Evolutionary conservation across 495 filamentous ascomycete species (phyloP).

Genomic region (Neurospora sp.): DNA sequence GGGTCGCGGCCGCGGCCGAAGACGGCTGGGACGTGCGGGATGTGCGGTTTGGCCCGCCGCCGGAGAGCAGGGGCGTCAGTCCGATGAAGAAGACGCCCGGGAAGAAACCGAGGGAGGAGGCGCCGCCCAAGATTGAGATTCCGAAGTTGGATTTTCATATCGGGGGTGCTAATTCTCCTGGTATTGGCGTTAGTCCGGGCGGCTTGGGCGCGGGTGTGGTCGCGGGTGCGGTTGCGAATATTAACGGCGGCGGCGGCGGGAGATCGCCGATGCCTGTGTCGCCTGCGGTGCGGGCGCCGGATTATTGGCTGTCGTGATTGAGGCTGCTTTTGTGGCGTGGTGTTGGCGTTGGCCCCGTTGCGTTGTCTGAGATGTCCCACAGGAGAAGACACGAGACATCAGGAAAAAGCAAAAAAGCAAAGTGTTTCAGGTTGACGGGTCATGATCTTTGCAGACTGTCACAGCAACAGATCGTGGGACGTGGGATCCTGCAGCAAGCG

Average conservation of each 20-base stretch:
- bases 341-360: not conserved
- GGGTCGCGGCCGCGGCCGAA: constrained; percentile 76
- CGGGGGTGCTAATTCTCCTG: constrained; percentile 6
- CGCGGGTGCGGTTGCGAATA: constrained; percentile 3
- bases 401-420: not conserved
- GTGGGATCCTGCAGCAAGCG: not conserved
- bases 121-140: constrained; percentile 47
- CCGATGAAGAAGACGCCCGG: constrained; percentile 34
- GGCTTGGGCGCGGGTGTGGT: constrained; percentile 2
- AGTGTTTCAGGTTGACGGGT: not conserved
- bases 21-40: constrained; percentile 77
- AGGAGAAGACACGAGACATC: not conserved
- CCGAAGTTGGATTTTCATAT: constrained; percentile 39
- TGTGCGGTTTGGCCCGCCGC: constrained; percentile 63
- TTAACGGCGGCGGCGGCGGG: not conserved
- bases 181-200: constrained; percentile 7
- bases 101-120: constrained; percentile 27
- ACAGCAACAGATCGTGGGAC: not conserved
- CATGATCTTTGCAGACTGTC: not conserved
- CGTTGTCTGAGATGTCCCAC: not conserved
- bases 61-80: constrained; percentile 37
- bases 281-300: not conserved
- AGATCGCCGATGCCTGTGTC: not conserved
- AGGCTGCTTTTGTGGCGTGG: not conserved
- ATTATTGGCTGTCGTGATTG: not conserved